Base-by-base conservation (phyloP, 1,139 yeast species). In the Blastobotrys arbuscula region DNA sequence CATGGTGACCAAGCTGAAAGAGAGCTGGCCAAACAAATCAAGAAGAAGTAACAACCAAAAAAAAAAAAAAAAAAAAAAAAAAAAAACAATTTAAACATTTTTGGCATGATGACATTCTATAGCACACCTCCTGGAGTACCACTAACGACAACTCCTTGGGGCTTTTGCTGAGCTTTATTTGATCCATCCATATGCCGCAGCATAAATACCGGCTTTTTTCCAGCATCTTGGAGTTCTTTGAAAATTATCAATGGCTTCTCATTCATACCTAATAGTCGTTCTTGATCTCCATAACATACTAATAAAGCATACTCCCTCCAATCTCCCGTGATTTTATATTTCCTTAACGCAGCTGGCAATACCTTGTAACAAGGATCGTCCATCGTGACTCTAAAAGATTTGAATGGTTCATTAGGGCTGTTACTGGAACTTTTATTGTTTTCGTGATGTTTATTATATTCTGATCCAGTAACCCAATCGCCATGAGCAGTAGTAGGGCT, bases 301-400 rank as follows among this genome's bases (percentile, higher is more conserved):
- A 90, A 90, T 50, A 92, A 72, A 1, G 92, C 96, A 62, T 89
- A 90, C 58, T 87, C 85, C 49, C 85, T 77, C 94, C 96, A 86
- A 63, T 89, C 96, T 47, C 79, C 84, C 36, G 82, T 78, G 49
- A 92, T 76, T 55, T 82, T 84, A 68, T 90, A 95, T 55, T 95
- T 77, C 57, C 82, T 81, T 84, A 89, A 83, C 3, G 96, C 97
- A 38, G 85, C 89, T 59, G 88, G 96, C 45, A 92, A 70, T 24
- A 92, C 84, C 66, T 86, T 87, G 59, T 85, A 81, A 65, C 97
- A 89, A 1, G 97, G 89, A 61, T 90, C 97, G 52, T 90, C 96
- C 21, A 89, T 82, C 2, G 94, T 84, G 0, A 96, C 96, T 46
- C 95, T 72, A 54, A 90, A 71, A 58, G 88, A 95, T 59, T 88